phyloP scores from a whole-genome alignment of 2,329 filamentous ascomycete genomes.

The Magnaporthales sp. region DNA sequence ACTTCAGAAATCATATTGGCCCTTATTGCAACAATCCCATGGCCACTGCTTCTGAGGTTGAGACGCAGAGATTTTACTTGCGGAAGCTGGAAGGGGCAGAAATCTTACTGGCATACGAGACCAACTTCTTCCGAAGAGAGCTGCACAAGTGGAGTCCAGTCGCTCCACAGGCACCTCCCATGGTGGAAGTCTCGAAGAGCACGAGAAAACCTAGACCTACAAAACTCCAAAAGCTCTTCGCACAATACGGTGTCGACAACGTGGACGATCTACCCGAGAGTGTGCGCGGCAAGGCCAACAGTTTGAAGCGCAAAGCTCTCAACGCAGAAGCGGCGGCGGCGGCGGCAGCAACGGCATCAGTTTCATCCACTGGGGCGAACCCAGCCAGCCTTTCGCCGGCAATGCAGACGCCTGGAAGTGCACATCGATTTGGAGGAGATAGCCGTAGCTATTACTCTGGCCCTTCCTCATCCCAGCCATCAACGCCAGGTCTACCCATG shows the following conservation, averaged over 20 bases:
- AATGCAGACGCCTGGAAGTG: slow-evolving; percentile 12
- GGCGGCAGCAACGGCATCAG: slow-evolving; percentile 15
- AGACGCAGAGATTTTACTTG: slow-evolving; percentile 87
- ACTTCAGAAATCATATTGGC: slow-evolving; percentile 75
- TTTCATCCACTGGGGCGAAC: neutral
- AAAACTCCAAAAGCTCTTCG: slow-evolving; percentile 92
- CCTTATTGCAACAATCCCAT: slow-evolving; percentile 74
- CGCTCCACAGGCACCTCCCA: slow-evolving; percentile 74
- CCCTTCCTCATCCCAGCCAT: slow-evolving; percentile 22
- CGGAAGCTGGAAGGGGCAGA: slow-evolving; percentile 97
- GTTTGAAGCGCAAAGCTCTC: slow-evolving; percentile 62
- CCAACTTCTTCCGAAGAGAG: slow-evolving; percentile 96
- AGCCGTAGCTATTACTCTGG: neutral
- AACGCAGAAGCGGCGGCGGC: slow-evolving; percentile 44
- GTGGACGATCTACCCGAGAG: slow-evolving; percentile 83
- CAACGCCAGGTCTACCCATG: slow-evolving; percentile 24
- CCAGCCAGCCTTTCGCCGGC: neutral
- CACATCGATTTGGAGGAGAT: neutral
- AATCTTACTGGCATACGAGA: slow-evolving; percentile 82
- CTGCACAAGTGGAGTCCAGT: slow-evolving; percentile 92
- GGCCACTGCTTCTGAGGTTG: slow-evolving; percentile 76
- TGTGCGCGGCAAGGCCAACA: slow-evolving; percentile 69
- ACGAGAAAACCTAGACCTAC: slow-evolving; percentile 94
- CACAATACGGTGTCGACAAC: slow-evolving; percentile 78
- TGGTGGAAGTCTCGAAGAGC: slow-evolving; percentile 78